Percentiles rank a stretch among this genome's conserved stretches.
Evolutionary conservation across 495 filamentous ascomycete genomes (phyloP).

Genomic region (Trichodelitschia bisporula): DNA sequence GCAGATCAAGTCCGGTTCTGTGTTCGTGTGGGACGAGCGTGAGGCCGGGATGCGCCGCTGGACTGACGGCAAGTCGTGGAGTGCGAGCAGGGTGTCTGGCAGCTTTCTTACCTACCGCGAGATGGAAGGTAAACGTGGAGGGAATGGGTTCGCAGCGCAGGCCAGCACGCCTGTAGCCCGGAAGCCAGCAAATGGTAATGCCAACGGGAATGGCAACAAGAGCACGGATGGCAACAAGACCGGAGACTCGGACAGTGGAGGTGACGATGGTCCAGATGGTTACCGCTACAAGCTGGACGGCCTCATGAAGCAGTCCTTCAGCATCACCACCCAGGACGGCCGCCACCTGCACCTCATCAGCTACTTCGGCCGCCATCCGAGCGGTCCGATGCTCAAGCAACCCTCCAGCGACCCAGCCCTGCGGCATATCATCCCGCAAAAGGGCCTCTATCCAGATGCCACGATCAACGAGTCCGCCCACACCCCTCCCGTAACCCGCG

Average conservation of each 20-base stretch:
- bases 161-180: slow-evolving; percentile 12
- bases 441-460: slow-evolving; percentile 92
- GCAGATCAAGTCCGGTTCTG: slow-evolving; percentile 79
- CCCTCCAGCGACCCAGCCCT: slow-evolving; percentile 61
- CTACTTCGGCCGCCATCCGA: slow-evolving; percentile 65
- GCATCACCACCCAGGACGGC: slow-evolving; percentile 73
- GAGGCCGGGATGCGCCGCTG: slow-evolving; percentile 96
- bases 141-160: slow-evolving; percentile 31
- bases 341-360: slow-evolving; percentile 94
- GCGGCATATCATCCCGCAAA: slow-evolving; percentile 58
- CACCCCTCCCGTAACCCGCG: slow-evolving; percentile 36
- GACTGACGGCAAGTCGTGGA: slow-evolving; percentile 99
- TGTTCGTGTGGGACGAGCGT: slow-evolving; percentile 97
- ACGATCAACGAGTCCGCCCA: slow-evolving; percentile 69
- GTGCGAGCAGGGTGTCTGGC: slow-evolving; percentile 85
- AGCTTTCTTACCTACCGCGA: slow-evolving; percentile 95
- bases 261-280: slow-evolving; percentile 72
- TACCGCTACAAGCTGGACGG: slow-evolving; percentile 95
- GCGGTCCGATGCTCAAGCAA: slow-evolving; percentile 40
- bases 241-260: slow-evolving; percentile 49
- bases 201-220: slow-evolving; percentile 5
- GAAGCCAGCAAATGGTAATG: slow-evolving; percentile 4
- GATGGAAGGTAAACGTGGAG: slow-evolving; percentile 89
- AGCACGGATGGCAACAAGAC: slow-evolving; percentile 2
- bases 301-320: slow-evolving; percentile 98